Conservation (phyloP, 2,329 filamentous ascomycete genomes). For the Trichoderma cornu-damae region DNA sequence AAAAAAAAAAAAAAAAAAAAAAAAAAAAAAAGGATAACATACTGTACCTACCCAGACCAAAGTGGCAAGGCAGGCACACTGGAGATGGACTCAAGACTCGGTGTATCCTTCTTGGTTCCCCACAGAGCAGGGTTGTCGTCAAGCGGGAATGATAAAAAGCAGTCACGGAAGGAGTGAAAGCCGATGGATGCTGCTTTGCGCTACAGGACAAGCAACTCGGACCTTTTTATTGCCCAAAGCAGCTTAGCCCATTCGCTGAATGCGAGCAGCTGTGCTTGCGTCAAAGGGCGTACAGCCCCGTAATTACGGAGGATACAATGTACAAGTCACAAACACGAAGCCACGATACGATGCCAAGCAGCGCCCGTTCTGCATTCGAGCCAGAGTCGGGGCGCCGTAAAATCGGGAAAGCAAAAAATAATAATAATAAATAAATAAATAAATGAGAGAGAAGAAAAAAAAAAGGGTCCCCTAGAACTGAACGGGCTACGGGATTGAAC, state of each 20-base stretch:
- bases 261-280: not conserved
- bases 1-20: not conserved
- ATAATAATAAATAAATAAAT: too few relatives aligned
- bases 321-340: not conserved
- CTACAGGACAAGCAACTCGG: too few relatives aligned
- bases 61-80: constrained; percentile 7
- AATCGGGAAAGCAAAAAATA: not conserved
- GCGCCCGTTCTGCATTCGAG: not conserved
- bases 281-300: not conserved
- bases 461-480: not conserved
- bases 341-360: not conserved
- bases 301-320: not conserved
- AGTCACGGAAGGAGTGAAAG: constrained; percentile 9
- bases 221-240: not conserved
- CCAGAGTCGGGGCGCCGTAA: not conserved
- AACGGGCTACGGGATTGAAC: not conserved
- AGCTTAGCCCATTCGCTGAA: not conserved
- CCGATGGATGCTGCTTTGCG: constrained; percentile 13
- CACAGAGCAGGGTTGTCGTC: too few relatives aligned
- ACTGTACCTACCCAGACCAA: too few relatives aligned
- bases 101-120: too few relatives aligned
- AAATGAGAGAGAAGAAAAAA: not conserved
- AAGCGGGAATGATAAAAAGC: not conserved
- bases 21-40: not conserved
- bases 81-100: not conserved